These are phyloP conservation scores for Diaporthe citriasiana DNA, from an alignment of 2,329 filamentous ascomycete species.

Conservation along the genomic window DNA sequence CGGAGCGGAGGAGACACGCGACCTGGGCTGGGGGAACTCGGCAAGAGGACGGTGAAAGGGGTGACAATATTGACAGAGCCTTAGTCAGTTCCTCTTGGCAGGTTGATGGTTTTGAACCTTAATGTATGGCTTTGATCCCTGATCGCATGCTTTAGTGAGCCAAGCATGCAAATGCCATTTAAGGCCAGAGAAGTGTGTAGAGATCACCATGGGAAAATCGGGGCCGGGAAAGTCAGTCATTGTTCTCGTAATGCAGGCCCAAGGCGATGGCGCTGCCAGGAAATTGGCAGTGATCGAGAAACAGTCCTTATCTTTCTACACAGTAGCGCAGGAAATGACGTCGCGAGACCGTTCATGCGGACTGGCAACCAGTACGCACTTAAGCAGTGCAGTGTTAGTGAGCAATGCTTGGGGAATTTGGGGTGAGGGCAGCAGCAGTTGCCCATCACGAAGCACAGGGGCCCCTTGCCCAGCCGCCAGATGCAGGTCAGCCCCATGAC, in stretches of 20 bases:
- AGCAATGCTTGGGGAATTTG: neutral
- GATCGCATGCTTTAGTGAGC: neutral
- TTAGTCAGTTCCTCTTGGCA: conserved; percentile 22
- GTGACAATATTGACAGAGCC: neutral
- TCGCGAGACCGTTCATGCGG: conserved; percentile 11
- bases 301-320: conserved; percentile 10
- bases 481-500: neutral
- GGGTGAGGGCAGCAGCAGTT: neutral
- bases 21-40: neutral
- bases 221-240: neutral
- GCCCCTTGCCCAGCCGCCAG: neutral
- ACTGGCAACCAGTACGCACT: too few species aligned
- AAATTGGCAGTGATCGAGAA: neutral
- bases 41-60: neutral
- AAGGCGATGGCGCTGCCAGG: neutral
- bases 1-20: neutral
- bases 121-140: neutral
- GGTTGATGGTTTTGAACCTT: neutral
- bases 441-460: neutral
- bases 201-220: too few species aligned
- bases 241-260: neutral
- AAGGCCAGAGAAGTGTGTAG: neutral
- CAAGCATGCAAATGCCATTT: neutral
- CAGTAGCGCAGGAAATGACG: conserved; percentile 20
- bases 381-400: neutral